Base-by-base conservation (phyloP, 495 filamentous ascomycete genomes). In the Bryoglossum gracile region DNA sequence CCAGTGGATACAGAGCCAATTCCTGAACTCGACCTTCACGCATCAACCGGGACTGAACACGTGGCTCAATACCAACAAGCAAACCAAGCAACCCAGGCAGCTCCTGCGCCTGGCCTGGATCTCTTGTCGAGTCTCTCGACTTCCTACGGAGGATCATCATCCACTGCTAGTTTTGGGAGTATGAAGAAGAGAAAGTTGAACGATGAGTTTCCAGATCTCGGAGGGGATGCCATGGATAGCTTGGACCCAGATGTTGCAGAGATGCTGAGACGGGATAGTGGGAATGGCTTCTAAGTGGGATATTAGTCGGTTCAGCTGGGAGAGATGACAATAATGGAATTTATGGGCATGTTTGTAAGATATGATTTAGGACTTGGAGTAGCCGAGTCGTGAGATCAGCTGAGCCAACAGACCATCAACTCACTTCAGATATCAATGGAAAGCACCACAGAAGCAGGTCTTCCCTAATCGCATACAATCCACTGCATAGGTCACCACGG, bases 221-320 rank as follows among this genome's bases (percentile, higher is more conserved):
- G 80, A 0, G 71, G 70, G 10, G 80, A 84, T 56, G 72, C 67
- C 30, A 74, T 77, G 65, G 82, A 80, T 52, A 88, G 81, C 23
- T 70, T 94, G 54, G 87, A 94, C 58, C 81, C 84, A 1, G 87
- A 91, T 64, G 84, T 94, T 25, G 81, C 82, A n/a, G 84, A 88
- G 50, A 77, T 90, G 64, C 68, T 94, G 50, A 74, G 79, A 43
- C 75, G 79, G 51, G 72, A 53, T 51, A 53, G 35, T 35, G 48
- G 48, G 23, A 50, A 46, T 26, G 30, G 43, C 1, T n/a, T 35
- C 17, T 49, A 13, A 21, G 28, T 22, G 35, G 41, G 41, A 44
- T 44, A 28, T n/a, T n/a, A n/a, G n/a, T n/a, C n/a, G n/a, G n/a
- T n/a, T n/a, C n/a, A n/a, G n/a, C n/a, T n/a, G n/a, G n/a, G n/a